Percentiles rank a stretch among this genome's conserved stretches.
phyloP scores from a whole-genome alignment of 2,329 filamentous ascomycete species.

The Ramularia collo-cygni region DNA sequence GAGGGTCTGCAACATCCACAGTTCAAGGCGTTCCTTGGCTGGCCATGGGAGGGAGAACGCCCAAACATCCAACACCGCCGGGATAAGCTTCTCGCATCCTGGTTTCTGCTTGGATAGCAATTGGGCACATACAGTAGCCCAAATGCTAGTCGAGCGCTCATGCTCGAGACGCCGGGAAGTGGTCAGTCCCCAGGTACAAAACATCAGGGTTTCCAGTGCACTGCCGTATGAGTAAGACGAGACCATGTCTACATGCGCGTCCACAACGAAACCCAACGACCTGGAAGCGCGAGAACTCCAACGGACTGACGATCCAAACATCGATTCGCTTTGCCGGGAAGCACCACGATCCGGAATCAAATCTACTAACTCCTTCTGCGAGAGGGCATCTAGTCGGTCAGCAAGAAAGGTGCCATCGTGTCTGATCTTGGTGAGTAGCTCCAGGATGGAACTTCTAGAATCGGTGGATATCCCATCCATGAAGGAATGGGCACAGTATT shows the following conservation, averaged over 20 bases:
- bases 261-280: conserved; percentile 23
- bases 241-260: conserved; percentile 23
- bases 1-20: conserved; percentile 89
- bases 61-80: conserved; percentile 82
- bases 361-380: conserved; percentile 66
- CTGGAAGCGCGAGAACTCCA: conserved; percentile 35
- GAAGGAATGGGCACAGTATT: conserved; percentile 38
- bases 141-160: conserved; percentile 75
- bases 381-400: conserved; percentile 68
- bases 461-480: conserved; percentile 66
- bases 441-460: conserved; percentile 66
- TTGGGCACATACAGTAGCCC: conserved; percentile 80
- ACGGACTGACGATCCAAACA: conserved; percentile 57
- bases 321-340: conserved; percentile 74
- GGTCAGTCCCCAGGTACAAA: conserved; percentile 37
- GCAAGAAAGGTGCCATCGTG: conserved; percentile 85
- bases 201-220: conserved; percentile 24
- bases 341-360: conserved; percentile 73
- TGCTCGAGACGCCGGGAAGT: conserved; percentile 44
- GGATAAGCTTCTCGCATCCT: conserved; percentile 71
- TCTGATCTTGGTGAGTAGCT: conserved; percentile 73
- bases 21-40: conserved; percentile 80
- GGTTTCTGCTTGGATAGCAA: conserved; percentile 71
- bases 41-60: conserved; percentile 82
- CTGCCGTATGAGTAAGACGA: conserved; percentile 19